A percentile compares a stretch with the other conserved stretches of the same genome.
These are phyloP conservation scores for Globisporangium paddicum DNA, from an alignment of 352 stramenopile genomes.

Conservation along the genomic window DNA sequence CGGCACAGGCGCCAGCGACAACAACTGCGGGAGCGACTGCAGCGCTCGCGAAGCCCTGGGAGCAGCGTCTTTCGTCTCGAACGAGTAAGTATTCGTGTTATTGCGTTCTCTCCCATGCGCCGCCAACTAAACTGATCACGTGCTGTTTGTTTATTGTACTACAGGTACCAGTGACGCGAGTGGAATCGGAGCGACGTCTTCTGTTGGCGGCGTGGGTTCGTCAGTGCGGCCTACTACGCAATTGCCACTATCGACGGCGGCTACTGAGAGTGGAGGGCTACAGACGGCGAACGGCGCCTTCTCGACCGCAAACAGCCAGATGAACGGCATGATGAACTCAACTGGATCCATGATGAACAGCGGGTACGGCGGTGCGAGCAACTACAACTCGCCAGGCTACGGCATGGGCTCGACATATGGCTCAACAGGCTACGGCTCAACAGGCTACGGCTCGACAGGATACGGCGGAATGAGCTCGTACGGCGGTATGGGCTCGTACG, in stretches of 20 bases:
- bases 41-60: conserved; percentile 46
- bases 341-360: conserved; percentile 15
- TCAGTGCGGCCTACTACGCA: background rate
- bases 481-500: conserved; percentile 23
- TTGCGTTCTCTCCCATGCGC: background rate
- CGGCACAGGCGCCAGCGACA: background rate
- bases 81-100: conserved; percentile 15
- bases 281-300: conserved; percentile 6
- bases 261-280: background rate
- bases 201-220: background rate
- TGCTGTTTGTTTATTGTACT: background rate
- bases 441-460: background rate
- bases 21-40: background rate
- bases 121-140: background rate
- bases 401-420: conserved; percentile 9
- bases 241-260: background rate
- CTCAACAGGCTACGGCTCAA: conserved; percentile 3
- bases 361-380: conserved; percentile 12
- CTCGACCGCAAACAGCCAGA: conserved; percentile 2
- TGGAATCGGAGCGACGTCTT: background rate
- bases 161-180: conserved; percentile 1
- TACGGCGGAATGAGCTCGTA: conserved; percentile 20
- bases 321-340: conserved; percentile 9
- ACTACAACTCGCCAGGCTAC: conserved; percentile 23
- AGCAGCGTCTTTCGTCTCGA: conserved; percentile 27